A percentile compares a stretch with the other conserved stretches of the same genome.
phyloP scores from a whole-genome alignment of 2,329 filamentous ascomycete species.

The Colletotrichum lupini region DNA sequence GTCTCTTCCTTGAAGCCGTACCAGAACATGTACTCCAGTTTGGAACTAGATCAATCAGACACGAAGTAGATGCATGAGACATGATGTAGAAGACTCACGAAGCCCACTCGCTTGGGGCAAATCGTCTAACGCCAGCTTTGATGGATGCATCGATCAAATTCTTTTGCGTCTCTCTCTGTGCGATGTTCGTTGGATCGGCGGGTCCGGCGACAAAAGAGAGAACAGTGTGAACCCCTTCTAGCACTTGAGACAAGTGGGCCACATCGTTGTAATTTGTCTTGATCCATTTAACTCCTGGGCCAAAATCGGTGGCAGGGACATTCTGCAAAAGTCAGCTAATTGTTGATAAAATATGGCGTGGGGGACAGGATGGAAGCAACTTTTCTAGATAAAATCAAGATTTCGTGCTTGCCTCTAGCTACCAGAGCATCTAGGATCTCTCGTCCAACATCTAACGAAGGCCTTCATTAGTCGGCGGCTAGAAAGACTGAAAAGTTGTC shows the following conservation, averaged over 20 bases:
- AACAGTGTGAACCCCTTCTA: constrained; percentile 62
- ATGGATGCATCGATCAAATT: constrained; percentile 70
- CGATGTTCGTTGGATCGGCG: constrained; percentile 40
- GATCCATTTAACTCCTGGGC: constrained; percentile 50
- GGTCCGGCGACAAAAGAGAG: constrained; percentile 58
- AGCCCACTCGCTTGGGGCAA: constrained; percentile 70
- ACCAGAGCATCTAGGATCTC: constrained; percentile 64
- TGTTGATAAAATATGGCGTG: neutral
- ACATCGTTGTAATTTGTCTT: constrained; percentile 57
- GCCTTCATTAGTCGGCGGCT: neutral
- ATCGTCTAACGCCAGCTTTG: constrained; percentile 68
- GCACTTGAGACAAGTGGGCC: constrained; percentile 45
- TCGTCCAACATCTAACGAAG: constrained; percentile 57
- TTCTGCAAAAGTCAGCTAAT: constrained; percentile 38
- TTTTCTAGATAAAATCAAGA: constrained; percentile 61
- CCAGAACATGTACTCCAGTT: constrained; percentile 53
- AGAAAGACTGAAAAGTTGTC: rapidly evolving
- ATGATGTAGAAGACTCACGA: constrained; percentile 43
- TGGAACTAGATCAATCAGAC: neutral
- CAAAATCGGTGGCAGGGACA: constrained; percentile 23
- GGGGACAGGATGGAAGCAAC: constrained; percentile 39
- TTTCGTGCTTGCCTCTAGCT: constrained; percentile 60
- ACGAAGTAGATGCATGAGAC: neutral
- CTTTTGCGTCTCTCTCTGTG: constrained; percentile 62
- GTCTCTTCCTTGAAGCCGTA: constrained; percentile 63